These are phyloP conservation scores for Brettanomyces bruxellensis DNA, from an alignment of 805 yeast genomes.

Conservation along the genomic window DNA sequence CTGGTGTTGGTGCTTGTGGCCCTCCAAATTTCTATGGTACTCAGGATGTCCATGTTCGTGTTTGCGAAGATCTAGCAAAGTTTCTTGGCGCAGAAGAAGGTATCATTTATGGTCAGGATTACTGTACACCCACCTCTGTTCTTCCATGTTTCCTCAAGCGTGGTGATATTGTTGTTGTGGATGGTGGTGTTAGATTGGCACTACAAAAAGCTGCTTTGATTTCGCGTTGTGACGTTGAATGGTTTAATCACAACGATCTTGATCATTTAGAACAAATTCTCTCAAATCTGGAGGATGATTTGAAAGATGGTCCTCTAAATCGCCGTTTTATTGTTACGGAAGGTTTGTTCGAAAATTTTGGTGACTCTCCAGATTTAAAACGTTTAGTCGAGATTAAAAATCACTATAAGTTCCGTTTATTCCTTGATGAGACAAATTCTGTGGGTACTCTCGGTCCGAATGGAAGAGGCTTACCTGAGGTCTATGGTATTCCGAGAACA, in stretches of 20 bases:
- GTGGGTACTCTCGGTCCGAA: slow-evolving; percentile 77
- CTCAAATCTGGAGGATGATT: slow-evolving; percentile 47
- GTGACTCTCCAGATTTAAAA: slow-evolving; percentile 69
- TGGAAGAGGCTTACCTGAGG: slow-evolving; percentile 84
- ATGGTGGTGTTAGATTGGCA: slow-evolving; percentile 63
- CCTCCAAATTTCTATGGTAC: slow-evolving; percentile 97
- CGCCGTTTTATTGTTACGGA: slow-evolving; percentile 90
- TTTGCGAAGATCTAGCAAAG: slow-evolving; percentile 65
- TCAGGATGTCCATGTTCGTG: slow-evolving; percentile 78
- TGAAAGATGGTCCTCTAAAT: slow-evolving; percentile 67
- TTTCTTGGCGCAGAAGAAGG: slow-evolving; percentile 73
- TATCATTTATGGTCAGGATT: slow-evolving; percentile 89
- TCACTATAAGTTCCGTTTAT: slow-evolving; percentile 75
- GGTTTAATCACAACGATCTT: slow-evolving; percentile 85
- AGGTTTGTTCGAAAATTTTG: slow-evolving; percentile 74
- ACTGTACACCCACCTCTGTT: slow-evolving; percentile 77
- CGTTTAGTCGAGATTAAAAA: slow-evolving; percentile 65
- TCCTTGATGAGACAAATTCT: slow-evolving; percentile 81
- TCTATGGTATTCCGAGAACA: slow-evolving; percentile 53
- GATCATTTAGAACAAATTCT: slow-evolving; percentile 68
- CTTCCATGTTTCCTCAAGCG: slow-evolving; percentile 91
- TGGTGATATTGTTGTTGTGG: slow-evolving; percentile 89
- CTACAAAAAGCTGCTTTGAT: slow-evolving; percentile 83
- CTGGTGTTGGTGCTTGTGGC: slow-evolving; percentile 98
- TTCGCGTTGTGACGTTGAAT: slow-evolving; percentile 76